Percentiles rank a stretch among this genome's conserved stretches.
Conservation (phyloP, 2,329 filamentous ascomycete species). For the Cordyceps pruinosa region DNA sequence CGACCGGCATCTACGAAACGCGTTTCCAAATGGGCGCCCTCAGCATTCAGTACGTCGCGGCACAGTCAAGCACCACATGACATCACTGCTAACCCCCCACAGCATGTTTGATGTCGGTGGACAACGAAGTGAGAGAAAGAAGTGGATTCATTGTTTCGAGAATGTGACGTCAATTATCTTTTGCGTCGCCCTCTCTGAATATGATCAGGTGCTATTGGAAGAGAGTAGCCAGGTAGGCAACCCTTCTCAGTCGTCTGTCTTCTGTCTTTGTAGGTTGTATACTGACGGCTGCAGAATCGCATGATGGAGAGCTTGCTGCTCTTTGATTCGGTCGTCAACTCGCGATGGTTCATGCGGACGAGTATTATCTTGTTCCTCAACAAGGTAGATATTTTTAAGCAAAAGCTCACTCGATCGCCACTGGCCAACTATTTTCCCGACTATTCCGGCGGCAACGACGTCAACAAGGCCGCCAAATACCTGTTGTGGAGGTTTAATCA, state of each 20-base stretch:
- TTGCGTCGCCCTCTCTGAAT: slow-evolving; percentile 95
- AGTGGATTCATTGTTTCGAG: slow-evolving; percentile 99
- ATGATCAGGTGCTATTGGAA: slow-evolving; percentile 93
- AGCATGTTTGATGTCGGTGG: slow-evolving; percentile 99
- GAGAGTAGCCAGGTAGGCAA: slow-evolving; percentile 84
- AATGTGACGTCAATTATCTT: slow-evolving; percentile 99
- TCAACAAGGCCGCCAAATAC: slow-evolving; percentile 97
- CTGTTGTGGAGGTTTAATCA: slow-evolving; percentile 98
- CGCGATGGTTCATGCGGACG: slow-evolving; percentile 97
- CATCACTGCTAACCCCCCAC: slow-evolving; percentile 12
- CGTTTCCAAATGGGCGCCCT: slow-evolving; percentile 97
- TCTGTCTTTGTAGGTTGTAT: neutral
- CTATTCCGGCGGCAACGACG: slow-evolving; percentile 94
- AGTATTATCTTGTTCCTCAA: slow-evolving; percentile 98
- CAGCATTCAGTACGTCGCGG: slow-evolving; percentile 80
- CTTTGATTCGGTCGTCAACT: slow-evolving; percentile 98
- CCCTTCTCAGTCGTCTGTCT: too few relatives aligned
- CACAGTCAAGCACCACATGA: neutral
- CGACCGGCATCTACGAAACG: slow-evolving; percentile 98
- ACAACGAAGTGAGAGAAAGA: slow-evolving; percentile 94
- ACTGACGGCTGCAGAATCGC: slow-evolving; percentile 60
- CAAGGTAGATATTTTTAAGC: slow-evolving; percentile 97
- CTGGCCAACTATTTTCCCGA: slow-evolving; percentile 95
- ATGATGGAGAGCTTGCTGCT: slow-evolving; percentile 98
- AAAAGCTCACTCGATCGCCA: slow-evolving; percentile 84